A percentile compares a stretch with the other conserved stretches of the same genome.
Conservation (phyloP, 2,329 filamentous ascomycete species). For the Aspergillus pseudonomiae region DNA sequence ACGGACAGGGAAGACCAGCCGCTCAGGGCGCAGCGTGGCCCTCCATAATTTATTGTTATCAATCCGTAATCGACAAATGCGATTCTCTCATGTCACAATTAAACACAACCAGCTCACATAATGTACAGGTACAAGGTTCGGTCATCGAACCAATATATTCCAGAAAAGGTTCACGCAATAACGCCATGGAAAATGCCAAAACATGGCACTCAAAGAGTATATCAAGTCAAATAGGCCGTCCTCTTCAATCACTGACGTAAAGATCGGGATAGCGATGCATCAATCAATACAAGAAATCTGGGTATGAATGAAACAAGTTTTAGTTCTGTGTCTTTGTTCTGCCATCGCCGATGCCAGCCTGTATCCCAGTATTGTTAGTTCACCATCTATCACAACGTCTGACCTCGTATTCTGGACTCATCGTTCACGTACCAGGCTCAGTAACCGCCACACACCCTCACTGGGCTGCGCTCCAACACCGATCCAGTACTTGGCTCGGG, state of each 20-base stretch:
- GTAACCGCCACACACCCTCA: slow-evolving; percentile 82
- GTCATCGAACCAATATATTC: slow-evolving; percentile 18
- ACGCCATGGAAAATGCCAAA: slow-evolving; percentile 30
- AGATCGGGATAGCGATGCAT: not conserved
- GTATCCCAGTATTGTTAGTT: slow-evolving; percentile 2
- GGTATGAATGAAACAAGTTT: slow-evolving; percentile 9
- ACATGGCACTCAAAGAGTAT: slow-evolving; percentile 12
- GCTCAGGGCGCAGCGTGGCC: not conserved
- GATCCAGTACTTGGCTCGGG: slow-evolving; percentile 89
- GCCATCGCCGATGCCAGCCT: slow-evolving; percentile 40
- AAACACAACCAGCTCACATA: slow-evolving; percentile 20
- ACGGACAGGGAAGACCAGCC: not conserved
- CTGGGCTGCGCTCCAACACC: slow-evolving; percentile 95
- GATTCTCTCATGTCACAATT: slow-evolving; percentile 13
- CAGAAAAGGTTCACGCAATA: slow-evolving; percentile 19
- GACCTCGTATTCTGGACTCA: not conserved
- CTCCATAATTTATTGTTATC: not conserved
- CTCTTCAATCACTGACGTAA: not conserved
- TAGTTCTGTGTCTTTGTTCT: slow-evolving; percentile 25
- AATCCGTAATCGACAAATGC: not conserved
- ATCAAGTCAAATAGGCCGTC: slow-evolving; percentile 8
- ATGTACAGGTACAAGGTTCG: slow-evolving; percentile 20
- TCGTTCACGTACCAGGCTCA: slow-evolving; percentile 69
- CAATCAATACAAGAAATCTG: slow-evolving; percentile 6
- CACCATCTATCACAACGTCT: not conserved